Percentiles rank a stretch among this genome's conserved stretches.
These are phyloP conservation scores for Straminergon stramineum DNA, from an alignment of 225 moss, liverwort and hornwort species.

Conservation along the genomic window DNA sequence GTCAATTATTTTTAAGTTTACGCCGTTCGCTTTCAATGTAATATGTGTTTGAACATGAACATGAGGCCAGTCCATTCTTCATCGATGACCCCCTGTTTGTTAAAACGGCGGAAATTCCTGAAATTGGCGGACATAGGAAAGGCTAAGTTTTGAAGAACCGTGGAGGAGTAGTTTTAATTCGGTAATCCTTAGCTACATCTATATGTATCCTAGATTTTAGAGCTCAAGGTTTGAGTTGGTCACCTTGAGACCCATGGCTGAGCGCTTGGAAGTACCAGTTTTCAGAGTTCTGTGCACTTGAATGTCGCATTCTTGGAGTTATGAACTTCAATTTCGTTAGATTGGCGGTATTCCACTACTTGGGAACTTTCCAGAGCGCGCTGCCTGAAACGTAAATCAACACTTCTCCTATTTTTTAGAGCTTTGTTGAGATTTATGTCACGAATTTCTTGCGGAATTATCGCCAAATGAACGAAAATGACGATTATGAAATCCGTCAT, in stretches of 20 bases:
- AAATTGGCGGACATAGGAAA: background rate
- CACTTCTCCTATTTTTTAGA: too few relatives aligned
- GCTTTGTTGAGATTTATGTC: too few relatives aligned
- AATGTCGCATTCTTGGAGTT: too few relatives aligned
- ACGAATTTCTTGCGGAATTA: too few relatives aligned
- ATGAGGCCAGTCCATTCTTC: background rate
- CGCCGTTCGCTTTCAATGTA: background rate
- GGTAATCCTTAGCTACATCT: background rate
- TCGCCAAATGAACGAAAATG: too few relatives aligned
- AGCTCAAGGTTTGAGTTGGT: background rate
- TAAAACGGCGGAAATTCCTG: background rate
- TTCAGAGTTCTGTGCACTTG: too few relatives aligned
- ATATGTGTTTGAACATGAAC: background rate
- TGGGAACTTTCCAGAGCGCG: too few relatives aligned
- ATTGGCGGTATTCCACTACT: too few relatives aligned
- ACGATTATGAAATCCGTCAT: too few relatives aligned
- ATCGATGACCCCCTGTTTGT: background rate
- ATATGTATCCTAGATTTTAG: background rate
- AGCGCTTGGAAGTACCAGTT: background rate
- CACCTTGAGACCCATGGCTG: background rate
- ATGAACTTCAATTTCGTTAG: too few relatives aligned
- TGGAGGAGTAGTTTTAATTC: background rate
- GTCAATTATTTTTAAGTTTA: too few relatives aligned
- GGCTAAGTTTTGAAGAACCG: background rate
- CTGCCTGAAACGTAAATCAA: too few relatives aligned